Base-by-base conservation (phyloP, 495 filamentous ascomycete species). In the Echria macrotheca region DNA sequence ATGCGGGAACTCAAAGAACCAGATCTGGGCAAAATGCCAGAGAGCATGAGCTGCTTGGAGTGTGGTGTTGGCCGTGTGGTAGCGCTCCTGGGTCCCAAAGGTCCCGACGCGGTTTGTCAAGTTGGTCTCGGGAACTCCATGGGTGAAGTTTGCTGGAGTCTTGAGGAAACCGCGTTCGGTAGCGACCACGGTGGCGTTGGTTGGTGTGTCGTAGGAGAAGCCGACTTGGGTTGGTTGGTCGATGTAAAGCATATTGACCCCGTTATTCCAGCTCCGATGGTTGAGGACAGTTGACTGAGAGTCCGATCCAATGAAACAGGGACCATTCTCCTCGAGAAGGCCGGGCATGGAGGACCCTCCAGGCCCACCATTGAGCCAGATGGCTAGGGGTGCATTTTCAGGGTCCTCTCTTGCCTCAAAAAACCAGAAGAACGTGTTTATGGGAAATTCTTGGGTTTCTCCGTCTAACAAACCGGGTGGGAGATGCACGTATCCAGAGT, bases 1-100 rank as follows among this genome's bases (percentile, higher is more conserved):
- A n/a, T n/a, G n/a, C n/a, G n/a, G n/a, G n/a, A n/a, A 39, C 36
- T 39, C 36, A 12, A 18, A 11, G 31, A 44, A 44, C 42, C 42
- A 44, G 9, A 1, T 5, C 12, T 31, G n/a, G n/a, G 85, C 59
- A 60, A 84, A 81, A 51, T 85, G 76, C 77, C 79, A 85, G 14
- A 80, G 69, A 21, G 78, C 75, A 53, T 68, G 69, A 11, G 81
- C 83, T 5, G 81, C 74, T 37, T 77, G 75, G 42, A 75, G 69
- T 1, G 81, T 85, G 1, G 82, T 85, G 44, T n/a, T n/a, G n/a
- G n/a, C n/a, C n/a, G n/a, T n/a, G n/a, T n/a, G n/a, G n/a, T n/a
- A n/a, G n/a, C n/a, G n/a, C n/a, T n/a, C n/a, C n/a, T n/a, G n/a
- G n/a, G n/a, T n/a, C n/a, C n/a, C 67, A 56, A 84, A 85, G 1